Conservation (phyloP, 2,329 filamentous ascomycete species). For the Pseudopyrenochaeta lycopersici region DNA sequence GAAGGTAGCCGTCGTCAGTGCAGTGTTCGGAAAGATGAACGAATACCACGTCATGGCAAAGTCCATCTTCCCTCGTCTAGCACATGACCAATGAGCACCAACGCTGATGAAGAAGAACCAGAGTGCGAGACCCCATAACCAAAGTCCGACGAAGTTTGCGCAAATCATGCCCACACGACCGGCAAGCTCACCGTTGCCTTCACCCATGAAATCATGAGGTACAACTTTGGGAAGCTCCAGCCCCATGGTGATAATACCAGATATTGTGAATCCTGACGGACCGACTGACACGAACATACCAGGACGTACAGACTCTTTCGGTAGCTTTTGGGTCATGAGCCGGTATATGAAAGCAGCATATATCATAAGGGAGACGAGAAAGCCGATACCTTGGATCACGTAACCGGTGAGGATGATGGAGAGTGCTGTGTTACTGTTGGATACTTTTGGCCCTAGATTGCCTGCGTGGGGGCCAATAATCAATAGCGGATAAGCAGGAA, state of each 20-base stretch:
- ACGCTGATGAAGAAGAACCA: slow-evolving; percentile 86
- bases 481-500: slow-evolving; percentile 82
- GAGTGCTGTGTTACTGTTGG: slow-evolving; percentile 54
- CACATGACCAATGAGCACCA: slow-evolving; percentile 77
- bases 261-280: slow-evolving; percentile 74
- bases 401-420: slow-evolving; percentile 67
- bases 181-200: slow-evolving; percentile 59
- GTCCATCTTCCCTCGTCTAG: slow-evolving; percentile 67
- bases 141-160: slow-evolving; percentile 73
- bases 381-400: slow-evolving; percentile 71
- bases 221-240: slow-evolving; percentile 59
- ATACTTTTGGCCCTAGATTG: slow-evolving; percentile 61
- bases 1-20: slow-evolving; percentile 75
- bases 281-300: slow-evolving; percentile 89
- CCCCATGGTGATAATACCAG: slow-evolving; percentile 68
- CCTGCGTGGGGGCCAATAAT: slow-evolving; percentile 78
- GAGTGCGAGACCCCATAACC: slow-evolving; percentile 82
- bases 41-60: slow-evolving; percentile 90
- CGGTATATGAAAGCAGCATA: slow-evolving; percentile 86
- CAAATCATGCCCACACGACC: slow-evolving; percentile 64
- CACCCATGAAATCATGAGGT: slow-evolving; percentile 64
- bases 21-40: slow-evolving; percentile 84
- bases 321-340: slow-evolving; percentile 87
- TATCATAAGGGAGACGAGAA: slow-evolving; percentile 77
- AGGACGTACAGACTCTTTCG: slow-evolving; percentile 76